phyloP scores from a whole-genome alignment of 106 monocot genomes.

The Acorus gramineus region DNA sequence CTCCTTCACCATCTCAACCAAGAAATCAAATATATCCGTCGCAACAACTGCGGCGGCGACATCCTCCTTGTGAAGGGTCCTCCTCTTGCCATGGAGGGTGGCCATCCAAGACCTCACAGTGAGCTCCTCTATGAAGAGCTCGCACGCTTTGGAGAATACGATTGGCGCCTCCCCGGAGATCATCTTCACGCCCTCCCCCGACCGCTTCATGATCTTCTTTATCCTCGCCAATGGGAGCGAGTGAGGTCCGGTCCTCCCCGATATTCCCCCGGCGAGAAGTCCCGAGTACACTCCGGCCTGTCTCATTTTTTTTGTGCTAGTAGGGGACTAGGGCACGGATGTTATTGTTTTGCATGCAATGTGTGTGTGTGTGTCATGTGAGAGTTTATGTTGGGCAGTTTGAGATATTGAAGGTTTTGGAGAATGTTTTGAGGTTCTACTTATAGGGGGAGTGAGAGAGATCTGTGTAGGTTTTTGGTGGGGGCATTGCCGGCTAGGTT shows the following conservation, averaged over 20 bases:
- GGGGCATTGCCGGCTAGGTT: no score
- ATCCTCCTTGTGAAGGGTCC: slow-evolving; percentile 29
- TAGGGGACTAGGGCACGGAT: no score
- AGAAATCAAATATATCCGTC: not conserved
- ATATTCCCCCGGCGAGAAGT: slow-evolving; percentile 9
- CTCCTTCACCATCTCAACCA: slow-evolving; percentile 12
- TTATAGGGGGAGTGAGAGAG: no score
- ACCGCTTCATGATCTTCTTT: slow-evolving; percentile 39
- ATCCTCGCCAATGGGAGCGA: slow-evolving; percentile 29
- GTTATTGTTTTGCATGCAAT: no score
- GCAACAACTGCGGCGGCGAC: slow-evolving; percentile 10
- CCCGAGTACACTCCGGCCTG: slow-evolving; percentile 17
- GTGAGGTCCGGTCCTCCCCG: slow-evolving; percentile 17
- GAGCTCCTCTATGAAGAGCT: slow-evolving; percentile 35
- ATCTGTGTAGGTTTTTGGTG: no score
- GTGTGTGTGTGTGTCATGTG: no score
- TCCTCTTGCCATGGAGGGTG: slow-evolving; percentile 23
- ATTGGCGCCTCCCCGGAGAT: slow-evolving; percentile 34
- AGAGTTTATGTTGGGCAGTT: no score
- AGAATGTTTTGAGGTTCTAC: no score
- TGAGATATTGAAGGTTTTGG: no score
- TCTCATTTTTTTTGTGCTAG: slow-evolving; percentile 6
- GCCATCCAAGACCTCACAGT: slow-evolving; percentile 21
- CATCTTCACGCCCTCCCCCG: slow-evolving; percentile 22
- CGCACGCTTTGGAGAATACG: slow-evolving; percentile 32